Percentiles rank a stretch among this genome's conserved stretches.
Conservation (phyloP, 345 rosid species). For the Syzygium oleosum region DNA sequence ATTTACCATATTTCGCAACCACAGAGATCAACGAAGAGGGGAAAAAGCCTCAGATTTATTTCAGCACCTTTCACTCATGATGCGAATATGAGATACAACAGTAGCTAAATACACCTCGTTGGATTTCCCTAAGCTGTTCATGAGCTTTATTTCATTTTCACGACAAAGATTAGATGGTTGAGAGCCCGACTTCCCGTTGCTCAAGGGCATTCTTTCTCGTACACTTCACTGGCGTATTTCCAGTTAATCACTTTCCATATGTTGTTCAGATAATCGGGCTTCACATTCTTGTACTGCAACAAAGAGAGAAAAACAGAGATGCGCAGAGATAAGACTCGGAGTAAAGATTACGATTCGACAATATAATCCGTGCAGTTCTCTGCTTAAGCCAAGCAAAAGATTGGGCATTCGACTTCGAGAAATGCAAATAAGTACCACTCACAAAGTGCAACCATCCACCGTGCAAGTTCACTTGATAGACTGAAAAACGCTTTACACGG, state of each 20-base stretch:
- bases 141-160: not conserved
- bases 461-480: not conserved
- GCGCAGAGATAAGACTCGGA: not conserved
- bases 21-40: not conserved
- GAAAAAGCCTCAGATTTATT: not conserved
- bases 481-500: not conserved
- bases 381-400: not conserved
- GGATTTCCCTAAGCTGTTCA: not conserved
- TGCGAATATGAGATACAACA: not conserved
- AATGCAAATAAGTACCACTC: not conserved
- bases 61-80: not conserved
- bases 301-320: not conserved
- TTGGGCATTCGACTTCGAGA: not conserved
- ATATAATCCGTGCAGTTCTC: not conserved
- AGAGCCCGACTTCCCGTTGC: not conserved
- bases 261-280: conserved; percentile 62
- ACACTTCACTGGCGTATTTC: conserved; percentile 69
- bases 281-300: conserved; percentile 14
- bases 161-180: not conserved
- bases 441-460: not conserved
- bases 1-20: not conserved
- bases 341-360: not conserved
- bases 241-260: conserved; percentile 94
- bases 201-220: conserved; percentile 26
- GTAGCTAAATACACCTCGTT: not conserved